Conservation (phyloP, 2,329 filamentous ascomycete species). For the Coniochaeta hoffmannii region DNA sequence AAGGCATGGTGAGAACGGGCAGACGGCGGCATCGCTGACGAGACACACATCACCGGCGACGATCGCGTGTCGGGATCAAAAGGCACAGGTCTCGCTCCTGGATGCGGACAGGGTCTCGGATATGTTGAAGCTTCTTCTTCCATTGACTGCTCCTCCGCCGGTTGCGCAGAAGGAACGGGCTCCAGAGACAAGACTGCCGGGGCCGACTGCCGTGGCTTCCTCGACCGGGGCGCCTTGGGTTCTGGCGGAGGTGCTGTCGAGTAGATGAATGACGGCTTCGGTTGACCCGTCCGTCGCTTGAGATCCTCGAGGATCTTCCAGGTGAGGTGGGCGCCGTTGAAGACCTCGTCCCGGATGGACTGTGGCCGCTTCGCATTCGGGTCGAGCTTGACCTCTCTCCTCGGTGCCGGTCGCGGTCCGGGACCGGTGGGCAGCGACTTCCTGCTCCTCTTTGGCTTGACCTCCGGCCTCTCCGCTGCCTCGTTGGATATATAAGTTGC, state of each 20-base stretch:
- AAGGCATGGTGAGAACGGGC: too few species aligned
- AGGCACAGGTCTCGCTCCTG: too few species aligned
- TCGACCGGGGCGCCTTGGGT: slow-evolving; percentile 2
- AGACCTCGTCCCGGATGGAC: slow-evolving; percentile 37
- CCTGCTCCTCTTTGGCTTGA: slow-evolving; percentile 1
- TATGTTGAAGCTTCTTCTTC: background rate
- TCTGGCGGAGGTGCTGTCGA: background rate
- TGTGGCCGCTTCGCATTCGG: slow-evolving; percentile 29
- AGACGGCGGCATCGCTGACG: too few species aligned
- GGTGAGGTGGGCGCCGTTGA: slow-evolving; percentile 35
- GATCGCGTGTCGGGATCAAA: too few species aligned
- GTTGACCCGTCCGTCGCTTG: slow-evolving; percentile 21
- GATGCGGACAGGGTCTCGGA: too few species aligned
- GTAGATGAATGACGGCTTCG: background rate
- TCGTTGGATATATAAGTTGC: slow-evolving; percentile 1
- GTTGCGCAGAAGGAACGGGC: too few species aligned
- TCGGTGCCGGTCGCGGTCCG: background rate
- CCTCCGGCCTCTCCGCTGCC: slow-evolving; percentile 25
- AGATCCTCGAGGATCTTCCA: slow-evolving; percentile 33
- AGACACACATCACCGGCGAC: too few species aligned
- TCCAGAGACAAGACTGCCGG: slow-evolving; percentile 9
- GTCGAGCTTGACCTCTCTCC: slow-evolving; percentile 20
- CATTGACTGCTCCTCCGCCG: too few species aligned
- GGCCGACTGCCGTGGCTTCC: slow-evolving; percentile 15
- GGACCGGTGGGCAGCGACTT: slow-evolving; percentile 2